phyloP scores from a whole-genome alignment of 2,329 filamentous ascomycete species.

The Fusarium nodosum region DNA sequence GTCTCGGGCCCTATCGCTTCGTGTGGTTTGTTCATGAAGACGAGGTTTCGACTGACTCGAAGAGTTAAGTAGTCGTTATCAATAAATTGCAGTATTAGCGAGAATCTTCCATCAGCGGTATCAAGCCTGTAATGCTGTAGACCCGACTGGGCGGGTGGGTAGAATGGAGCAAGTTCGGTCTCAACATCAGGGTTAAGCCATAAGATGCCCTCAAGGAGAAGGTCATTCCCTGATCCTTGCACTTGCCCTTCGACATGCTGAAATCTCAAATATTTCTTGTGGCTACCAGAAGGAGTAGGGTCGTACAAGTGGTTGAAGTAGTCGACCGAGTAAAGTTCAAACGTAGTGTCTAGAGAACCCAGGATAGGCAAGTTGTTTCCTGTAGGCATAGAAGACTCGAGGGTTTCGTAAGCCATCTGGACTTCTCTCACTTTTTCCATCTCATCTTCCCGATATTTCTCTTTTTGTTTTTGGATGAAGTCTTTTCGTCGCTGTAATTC shows the following conservation, averaged over 20 bases:
- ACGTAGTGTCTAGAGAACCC: conserved; percentile 2
- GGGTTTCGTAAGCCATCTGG: not conserved
- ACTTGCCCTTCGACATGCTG: not conserved
- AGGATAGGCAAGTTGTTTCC: not conserved
- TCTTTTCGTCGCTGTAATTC: not conserved
- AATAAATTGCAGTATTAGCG: not conserved
- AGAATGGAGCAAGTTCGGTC: not conserved
- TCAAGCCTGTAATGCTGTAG: not conserved
- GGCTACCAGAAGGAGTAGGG: not conserved
- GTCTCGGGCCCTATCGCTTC: not conserved
- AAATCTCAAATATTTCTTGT: not conserved
- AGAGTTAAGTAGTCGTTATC: not conserved
- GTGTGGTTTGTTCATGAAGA: not conserved
- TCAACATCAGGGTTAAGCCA: not conserved
- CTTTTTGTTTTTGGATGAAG: not conserved
- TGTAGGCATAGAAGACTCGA: not conserved
- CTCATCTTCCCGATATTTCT: not conserved
- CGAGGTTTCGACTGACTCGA: conserved; percentile 1
- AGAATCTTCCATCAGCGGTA: not conserved
- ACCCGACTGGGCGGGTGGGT: not conserved
- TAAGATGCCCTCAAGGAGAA: not conserved
- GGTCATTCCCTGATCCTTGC: fast-evolving
- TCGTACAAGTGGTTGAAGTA: conserved; percentile 11
- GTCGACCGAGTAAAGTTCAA: conserved; percentile 17
- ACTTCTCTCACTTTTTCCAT: not conserved